phyloP scores from a whole-genome alignment of 495 filamentous ascomycete species.

The Melanomma pulvis-pyrius region DNA sequence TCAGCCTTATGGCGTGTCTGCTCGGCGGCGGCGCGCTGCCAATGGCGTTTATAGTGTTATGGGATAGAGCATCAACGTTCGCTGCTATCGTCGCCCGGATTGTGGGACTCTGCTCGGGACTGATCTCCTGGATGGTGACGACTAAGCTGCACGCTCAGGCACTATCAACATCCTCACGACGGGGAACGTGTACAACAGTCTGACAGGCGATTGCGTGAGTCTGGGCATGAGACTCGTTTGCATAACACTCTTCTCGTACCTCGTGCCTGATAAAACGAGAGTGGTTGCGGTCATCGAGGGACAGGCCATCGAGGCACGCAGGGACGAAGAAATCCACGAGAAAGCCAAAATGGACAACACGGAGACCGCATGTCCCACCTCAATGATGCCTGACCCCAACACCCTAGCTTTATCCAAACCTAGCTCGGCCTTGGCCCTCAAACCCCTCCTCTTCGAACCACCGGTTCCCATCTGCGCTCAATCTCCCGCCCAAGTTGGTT shows the following conservation, averaged over 20 bases:
- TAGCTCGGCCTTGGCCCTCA: too few species aligned
- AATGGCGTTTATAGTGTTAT: neutral
- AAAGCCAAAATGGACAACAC: too few species aligned
- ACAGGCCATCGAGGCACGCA: too few species aligned
- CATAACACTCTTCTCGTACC: neutral
- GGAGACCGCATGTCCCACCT: too few species aligned
- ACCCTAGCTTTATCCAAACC: too few species aligned
- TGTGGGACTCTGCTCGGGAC: neutral
- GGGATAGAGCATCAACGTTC: neutral
- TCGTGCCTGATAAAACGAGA: conserved; percentile 3
- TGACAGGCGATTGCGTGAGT: conserved; percentile 8
- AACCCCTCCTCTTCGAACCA: too few species aligned
- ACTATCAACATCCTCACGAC: neutral
- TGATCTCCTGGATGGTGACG: neutral
- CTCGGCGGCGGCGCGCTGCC: neutral
- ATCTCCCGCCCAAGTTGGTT: too few species aligned
- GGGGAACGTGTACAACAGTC: conserved; percentile 8
- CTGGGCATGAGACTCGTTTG: conserved; percentile 5
- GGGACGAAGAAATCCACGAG: too few species aligned
- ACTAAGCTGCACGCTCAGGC: neutral
- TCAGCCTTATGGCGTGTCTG: neutral
- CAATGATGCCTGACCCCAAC: too few species aligned
- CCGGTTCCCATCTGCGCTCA: too few species aligned
- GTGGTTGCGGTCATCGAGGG: conserved; percentile 2
- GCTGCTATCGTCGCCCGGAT: neutral